Evolutionary conservation across 2,329 filamentous ascomycete genomes (phyloP), one percentile per base, ranked within the genome.

Genomic region (Furcasterigmium sp.): DNA sequence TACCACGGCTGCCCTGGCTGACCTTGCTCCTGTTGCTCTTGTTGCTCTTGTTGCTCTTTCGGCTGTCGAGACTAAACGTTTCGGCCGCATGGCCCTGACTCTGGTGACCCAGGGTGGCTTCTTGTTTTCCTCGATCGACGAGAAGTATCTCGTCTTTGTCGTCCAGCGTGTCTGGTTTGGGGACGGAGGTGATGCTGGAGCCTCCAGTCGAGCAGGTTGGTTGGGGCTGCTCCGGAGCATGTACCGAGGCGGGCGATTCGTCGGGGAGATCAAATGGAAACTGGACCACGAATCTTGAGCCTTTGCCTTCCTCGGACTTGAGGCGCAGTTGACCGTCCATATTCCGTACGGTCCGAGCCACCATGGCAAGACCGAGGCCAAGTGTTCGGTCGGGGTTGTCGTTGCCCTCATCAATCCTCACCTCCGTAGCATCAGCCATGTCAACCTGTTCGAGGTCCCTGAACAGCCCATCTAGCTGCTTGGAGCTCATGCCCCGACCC

Each of bases 271-370:
- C 72, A 50, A 95, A 93, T 0, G 85, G 84, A 23, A 95, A 68
- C 49, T 87, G 80, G 19, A 95, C 79, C 17, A 89, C 81, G 50
- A 95, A 95, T 41, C 86, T 76, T 15, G 89, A 91, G 1, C 91
- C 90, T 53, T 84, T 86, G 2, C 85, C 85, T 57, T 85, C 77
- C 54, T 93, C 87, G 0, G 89, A 95, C 55, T 90, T 91, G 2
- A 95, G 67, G 2, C 88, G 80, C 23, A 95, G 63, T 55, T 95
- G 90, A 0, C 90, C 91, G 46, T 91, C 84, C 87, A 95, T 93
- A 56, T 90, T 95, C n/a, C 83, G 79, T 25, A 95, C 75, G 28
- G 89, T 87, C 29, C 90, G 80, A 14, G 87, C 86, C n/a, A 95
- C 90, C 11, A 94, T 74, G 1, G 90, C 90, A n/a, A 95, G 72